A percentile compares a stretch with the other conserved stretches of the same genome.
These are phyloP conservation scores for Delonix regia DNA, from an alignment of 306 rosid genomes.

Conservation along the genomic window DNA sequence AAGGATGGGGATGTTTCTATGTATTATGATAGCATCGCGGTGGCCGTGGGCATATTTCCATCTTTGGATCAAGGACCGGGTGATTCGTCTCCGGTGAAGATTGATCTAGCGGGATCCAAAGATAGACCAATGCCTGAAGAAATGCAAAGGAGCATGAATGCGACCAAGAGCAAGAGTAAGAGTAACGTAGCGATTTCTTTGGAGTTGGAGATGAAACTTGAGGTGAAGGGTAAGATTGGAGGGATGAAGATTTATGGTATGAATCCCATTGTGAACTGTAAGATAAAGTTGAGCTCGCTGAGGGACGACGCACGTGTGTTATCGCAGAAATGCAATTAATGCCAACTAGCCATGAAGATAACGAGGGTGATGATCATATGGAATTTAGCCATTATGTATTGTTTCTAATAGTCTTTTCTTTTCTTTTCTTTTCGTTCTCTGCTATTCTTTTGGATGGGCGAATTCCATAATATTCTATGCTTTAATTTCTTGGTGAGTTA, in stretches of 20 bases:
- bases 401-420: not conserved
- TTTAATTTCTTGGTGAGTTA: not conserved
- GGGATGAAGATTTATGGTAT: conserved; percentile 27
- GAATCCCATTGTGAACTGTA: conserved; percentile 35
- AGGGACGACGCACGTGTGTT: not conserved
- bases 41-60: conserved; percentile 41
- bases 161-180: conserved; percentile 9
- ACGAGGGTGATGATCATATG: not conserved
- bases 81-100: not conserved
- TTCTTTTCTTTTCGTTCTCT: not conserved
- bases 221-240: conserved; percentile 30
- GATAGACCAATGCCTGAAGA: not conserved
- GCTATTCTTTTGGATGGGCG: not conserved
- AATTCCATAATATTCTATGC: not conserved
- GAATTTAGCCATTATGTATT: not conserved
- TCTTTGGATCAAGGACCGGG: not conserved
- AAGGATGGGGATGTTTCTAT: not conserved
- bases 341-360: not conserved
- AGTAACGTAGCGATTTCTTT: conserved; percentile 1
- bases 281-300: conserved; percentile 30
- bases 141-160: conserved; percentile 27
- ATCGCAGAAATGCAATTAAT: conserved; percentile 13
- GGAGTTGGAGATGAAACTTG: conserved; percentile 34
- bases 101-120: conserved; percentile 21
- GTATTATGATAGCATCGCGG: not conserved